A percentile compares a stretch with the other conserved stretches of the same genome.
These are phyloP conservation scores for Trichophyton verrucosum DNA, from an alignment of 2,329 filamentous ascomycete species.

Conservation along the genomic window DNA sequence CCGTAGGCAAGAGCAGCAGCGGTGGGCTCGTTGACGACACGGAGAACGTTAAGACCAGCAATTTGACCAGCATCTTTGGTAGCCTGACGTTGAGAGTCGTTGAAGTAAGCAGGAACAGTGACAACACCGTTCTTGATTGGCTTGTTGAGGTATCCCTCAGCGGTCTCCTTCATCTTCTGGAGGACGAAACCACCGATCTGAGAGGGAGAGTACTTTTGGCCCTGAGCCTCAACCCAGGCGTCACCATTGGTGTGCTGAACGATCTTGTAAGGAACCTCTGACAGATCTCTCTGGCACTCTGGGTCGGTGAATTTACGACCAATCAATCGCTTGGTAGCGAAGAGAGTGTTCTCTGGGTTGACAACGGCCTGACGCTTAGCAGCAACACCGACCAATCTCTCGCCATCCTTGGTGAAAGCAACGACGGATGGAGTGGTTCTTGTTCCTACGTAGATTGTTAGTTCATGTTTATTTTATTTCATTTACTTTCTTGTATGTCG, in stretches of 20 bases:
- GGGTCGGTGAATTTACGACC: slow-evolving; percentile 89
- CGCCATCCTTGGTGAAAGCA: slow-evolving; percentile 87
- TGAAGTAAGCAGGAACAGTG: slow-evolving; percentile 96
- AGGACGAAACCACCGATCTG: slow-evolving; percentile 94
- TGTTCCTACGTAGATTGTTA: slow-evolving; percentile 46
- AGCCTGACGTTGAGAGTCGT: slow-evolving; percentile 93
- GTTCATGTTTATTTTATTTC: not conserved
- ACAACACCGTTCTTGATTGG: slow-evolving; percentile 91
- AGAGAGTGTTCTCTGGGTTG: slow-evolving; percentile 96
- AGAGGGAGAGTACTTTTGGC: slow-evolving; percentile 94
- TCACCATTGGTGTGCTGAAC: slow-evolving; percentile 94
- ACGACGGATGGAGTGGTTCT: slow-evolving; percentile 90
- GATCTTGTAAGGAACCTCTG: slow-evolving; percentile 98
- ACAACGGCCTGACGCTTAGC: slow-evolving; percentile 97
- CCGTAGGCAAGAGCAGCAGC: slow-evolving; percentile 92
- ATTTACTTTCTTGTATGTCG: slow-evolving; percentile 9
- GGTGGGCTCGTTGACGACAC: slow-evolving; percentile 96
- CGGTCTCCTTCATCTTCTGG: slow-evolving; percentile 99
- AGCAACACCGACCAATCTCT: slow-evolving; percentile 91
- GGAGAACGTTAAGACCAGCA: slow-evolving; percentile 86
- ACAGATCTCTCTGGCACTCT: slow-evolving; percentile 92
- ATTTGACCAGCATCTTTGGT: slow-evolving; percentile 98
- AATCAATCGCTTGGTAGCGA: slow-evolving; percentile 97
- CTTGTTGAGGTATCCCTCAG: slow-evolving; percentile 83
- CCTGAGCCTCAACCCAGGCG: slow-evolving; percentile 87